Evolutionary conservation across 2,329 filamentous ascomycete species (phyloP).

Genomic region (Microdochium trichocladiopsis): DNA sequence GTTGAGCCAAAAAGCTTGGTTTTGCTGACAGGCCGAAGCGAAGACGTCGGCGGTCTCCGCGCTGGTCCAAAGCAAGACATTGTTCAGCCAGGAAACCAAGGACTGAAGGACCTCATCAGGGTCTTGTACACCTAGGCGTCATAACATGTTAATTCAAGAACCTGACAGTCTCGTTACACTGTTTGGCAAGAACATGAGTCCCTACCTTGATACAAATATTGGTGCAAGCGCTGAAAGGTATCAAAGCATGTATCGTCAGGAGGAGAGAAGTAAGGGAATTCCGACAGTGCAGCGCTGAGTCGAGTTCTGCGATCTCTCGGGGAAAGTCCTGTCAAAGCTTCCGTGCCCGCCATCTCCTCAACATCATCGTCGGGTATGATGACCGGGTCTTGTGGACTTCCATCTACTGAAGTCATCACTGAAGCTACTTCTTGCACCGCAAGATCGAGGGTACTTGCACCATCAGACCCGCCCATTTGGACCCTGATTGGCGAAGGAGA

Average conservation of each 20-base stretch:
- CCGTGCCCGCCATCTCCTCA: neutral
- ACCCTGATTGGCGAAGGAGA: conserved; percentile 26
- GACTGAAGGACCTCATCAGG: neutral
- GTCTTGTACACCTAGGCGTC: conserved; percentile 31
- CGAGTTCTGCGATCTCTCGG: neutral
- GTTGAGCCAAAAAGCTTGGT: conserved; percentile 42
- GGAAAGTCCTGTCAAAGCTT: neutral
- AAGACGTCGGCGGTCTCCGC: conserved; percentile 24
- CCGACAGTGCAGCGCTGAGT: neutral
- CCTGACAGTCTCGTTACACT: no score
- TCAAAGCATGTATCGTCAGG: neutral
- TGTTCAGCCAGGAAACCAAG: conserved; percentile 36
- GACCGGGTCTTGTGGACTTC: conserved; percentile 36
- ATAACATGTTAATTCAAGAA: conserved; percentile 13
- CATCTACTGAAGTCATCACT: conserved; percentile 4
- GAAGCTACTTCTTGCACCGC: neutral
- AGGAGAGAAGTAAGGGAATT: neutral
- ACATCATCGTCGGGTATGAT: neutral
- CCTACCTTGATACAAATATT: neutral
- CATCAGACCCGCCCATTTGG: neutral
- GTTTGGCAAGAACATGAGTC: conserved; percentile 7
- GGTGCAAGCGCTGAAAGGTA: neutral
- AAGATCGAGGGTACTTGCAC: neutral
- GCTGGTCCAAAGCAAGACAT: conserved; percentile 34
- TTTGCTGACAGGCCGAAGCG: conserved; percentile 33